phyloP scores from a whole-genome alignment of 1,139 yeast species.

The Blastobotrys malaysiensis region DNA sequence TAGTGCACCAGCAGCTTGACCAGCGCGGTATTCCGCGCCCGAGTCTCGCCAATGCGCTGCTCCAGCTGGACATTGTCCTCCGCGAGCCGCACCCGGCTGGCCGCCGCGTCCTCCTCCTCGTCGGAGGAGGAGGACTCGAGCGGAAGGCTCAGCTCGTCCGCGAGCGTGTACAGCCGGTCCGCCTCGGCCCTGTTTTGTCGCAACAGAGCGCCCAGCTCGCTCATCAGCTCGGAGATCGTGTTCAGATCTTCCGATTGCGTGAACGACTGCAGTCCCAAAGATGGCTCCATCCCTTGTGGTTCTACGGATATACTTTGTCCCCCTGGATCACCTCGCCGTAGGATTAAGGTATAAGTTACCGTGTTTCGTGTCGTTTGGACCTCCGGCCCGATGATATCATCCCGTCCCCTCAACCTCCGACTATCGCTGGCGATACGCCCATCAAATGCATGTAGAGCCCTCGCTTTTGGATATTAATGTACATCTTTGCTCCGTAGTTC shows the following conservation, averaged over 20 bases:
- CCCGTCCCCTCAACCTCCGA: too few species aligned
- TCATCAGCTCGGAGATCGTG: conserved; percentile 25
- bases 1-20: conserved; percentile 20
- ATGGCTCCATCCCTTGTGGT: neutral
- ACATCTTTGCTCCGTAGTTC: neutral
- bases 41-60: conserved; percentile 16
- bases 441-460: too few species aligned
- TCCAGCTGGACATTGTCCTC: conserved; percentile 17
- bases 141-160: conserved; percentile 8
- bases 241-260: conserved; percentile 28
- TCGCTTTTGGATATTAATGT: neutral
- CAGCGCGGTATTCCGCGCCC: conserved; percentile 17
- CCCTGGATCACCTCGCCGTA: too few species aligned
- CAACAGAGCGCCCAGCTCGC: conserved; percentile 24
- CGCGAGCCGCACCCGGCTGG: neutral
- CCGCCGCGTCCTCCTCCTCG: conserved; percentile 2
- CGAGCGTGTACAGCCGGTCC: conserved; percentile 25
- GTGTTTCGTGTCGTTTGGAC: too few species aligned
- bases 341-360: too few species aligned
- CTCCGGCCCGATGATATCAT: too few species aligned
- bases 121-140: neutral
- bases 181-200: conserved; percentile 25
- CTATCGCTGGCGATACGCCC: too few species aligned
- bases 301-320: neutral
- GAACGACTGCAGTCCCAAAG: conserved; percentile 6